Percentiles rank a stretch among this genome's conserved stretches.
Evolutionary conservation across 2,329 filamentous ascomycete genomes (phyloP).

Genomic region (Penicillium sp.): DNA sequence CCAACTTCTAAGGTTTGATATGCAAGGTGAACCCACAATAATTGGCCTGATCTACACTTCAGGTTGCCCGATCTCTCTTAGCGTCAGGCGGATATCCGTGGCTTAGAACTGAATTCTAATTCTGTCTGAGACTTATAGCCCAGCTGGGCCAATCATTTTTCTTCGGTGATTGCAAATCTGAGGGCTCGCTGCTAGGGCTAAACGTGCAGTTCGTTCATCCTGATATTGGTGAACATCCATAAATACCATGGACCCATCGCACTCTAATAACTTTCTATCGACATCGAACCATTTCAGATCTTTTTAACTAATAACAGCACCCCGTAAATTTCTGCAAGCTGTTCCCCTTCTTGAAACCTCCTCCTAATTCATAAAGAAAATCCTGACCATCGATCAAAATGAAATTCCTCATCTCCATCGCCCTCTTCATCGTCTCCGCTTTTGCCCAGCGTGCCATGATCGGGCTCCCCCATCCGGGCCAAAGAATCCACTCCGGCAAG

Average conservation of each 20-base stretch:
- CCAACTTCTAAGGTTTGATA: neutral
- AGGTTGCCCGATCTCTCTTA: constrained; percentile 1
- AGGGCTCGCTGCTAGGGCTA: neutral
- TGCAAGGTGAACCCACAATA: constrained; percentile 6
- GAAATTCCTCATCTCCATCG: constrained; percentile 22
- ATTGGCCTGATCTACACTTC: neutral
- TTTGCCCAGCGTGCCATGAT: constrained; percentile 29
- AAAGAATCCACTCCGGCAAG: constrained; percentile 20
- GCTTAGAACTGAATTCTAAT: neutral
- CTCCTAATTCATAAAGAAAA: neutral
- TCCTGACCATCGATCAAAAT: constrained; percentile 14
- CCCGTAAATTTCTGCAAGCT: no score
- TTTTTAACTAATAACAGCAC: no score
- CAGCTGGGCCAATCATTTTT: neutral
- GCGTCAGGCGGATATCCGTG: neutral
- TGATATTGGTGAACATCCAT: neutral
- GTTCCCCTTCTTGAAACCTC: neutral
- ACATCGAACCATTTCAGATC: neutral
- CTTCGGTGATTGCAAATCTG: neutral
- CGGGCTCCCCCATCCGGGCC: constrained; percentile 21
- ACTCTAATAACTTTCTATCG: neutral
- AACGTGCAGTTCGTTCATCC: neutral
- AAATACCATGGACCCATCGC: neutral
- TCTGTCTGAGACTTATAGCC: constrained; percentile 1
- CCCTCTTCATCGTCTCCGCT: constrained; percentile 21